Conservation (phyloP, 805 yeast species). For the Kodamaea kaohsiungensis region DNA sequence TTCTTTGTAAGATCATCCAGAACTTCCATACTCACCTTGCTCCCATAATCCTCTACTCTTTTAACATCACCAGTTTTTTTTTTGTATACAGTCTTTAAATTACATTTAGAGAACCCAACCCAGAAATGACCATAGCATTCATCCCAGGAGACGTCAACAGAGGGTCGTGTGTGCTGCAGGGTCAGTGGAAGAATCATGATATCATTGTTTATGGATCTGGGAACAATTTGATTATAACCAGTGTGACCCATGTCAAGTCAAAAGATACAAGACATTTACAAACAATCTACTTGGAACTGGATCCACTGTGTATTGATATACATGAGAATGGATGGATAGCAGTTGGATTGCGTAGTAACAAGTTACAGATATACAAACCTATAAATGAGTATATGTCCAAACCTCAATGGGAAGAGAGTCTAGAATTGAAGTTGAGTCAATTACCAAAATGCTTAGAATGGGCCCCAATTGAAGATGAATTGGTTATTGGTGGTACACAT, state of each 20-base stretch:
- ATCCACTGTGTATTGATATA: conserved; percentile 66
- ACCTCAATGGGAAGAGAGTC: conserved; percentile 47
- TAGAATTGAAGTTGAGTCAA: conserved; percentile 11
- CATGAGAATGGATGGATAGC: conserved; percentile 65
- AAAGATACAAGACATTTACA: conserved; percentile 46
- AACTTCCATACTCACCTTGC: conserved; percentile 8
- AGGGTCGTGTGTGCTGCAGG: conserved; percentile 35
- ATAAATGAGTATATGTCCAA: conserved; percentile 46
- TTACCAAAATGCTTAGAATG: conserved; percentile 49
- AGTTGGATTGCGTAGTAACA: conserved; percentile 39
- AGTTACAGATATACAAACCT: conserved; percentile 56
- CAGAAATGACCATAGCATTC: conserved; percentile 60
- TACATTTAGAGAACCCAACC: not conserved
- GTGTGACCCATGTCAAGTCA: conserved; percentile 10
- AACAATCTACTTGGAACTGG: conserved; percentile 69
- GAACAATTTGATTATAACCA: conserved; percentile 65
- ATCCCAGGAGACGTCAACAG: conserved; percentile 85
- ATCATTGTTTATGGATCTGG: conserved; percentile 83
- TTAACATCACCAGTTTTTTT: conserved; percentile 1
- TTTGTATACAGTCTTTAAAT: not conserved
- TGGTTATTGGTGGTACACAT: conserved; percentile 57
- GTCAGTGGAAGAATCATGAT: conserved; percentile 67
- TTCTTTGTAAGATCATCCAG: no score
- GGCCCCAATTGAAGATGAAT: conserved; percentile 55
- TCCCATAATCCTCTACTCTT: conserved; percentile 5